phyloP scores from a whole-genome alignment of 176 grass and related monocot genomes.

The Chloris gayana region DNA sequence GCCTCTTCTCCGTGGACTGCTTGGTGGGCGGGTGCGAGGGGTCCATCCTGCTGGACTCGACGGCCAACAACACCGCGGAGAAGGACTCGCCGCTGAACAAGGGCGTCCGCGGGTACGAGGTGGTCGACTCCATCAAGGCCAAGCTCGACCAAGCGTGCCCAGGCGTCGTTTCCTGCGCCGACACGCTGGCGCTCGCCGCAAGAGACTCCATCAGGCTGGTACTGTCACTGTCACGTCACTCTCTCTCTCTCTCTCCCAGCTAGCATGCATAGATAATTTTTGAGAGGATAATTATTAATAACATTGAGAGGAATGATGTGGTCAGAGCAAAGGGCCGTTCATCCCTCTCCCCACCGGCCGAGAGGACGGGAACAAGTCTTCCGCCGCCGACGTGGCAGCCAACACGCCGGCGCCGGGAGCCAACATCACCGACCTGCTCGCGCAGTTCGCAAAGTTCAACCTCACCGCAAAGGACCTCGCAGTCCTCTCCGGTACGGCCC shows the following conservation, averaged over 20 bases:
- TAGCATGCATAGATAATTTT: too few relatives aligned
- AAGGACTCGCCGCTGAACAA: constrained; percentile 65
- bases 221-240: too few relatives aligned
- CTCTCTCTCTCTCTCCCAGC: too few relatives aligned
- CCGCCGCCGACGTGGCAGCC: constrained; percentile 39
- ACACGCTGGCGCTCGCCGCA: constrained; percentile 51
- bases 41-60: constrained; percentile 70
- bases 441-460: constrained; percentile 53
- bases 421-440: constrained; percentile 47
- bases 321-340: constrained; percentile 56
- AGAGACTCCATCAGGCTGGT: constrained; percentile 53
- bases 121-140: constrained; percentile 64
- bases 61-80: constrained; percentile 54
- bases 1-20: constrained; percentile 75
- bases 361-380: constrained; percentile 56
- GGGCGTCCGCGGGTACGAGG: constrained; percentile 54
- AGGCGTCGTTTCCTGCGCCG: constrained; percentile 62
- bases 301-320: too few relatives aligned
- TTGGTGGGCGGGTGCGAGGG: constrained; percentile 74
- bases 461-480: constrained; percentile 66
- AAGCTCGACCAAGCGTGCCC: constrained; percentile 68
- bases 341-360: constrained; percentile 42
- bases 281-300: too few relatives aligned
- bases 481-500: constrained; percentile 69
- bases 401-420: constrained; percentile 47